Evolutionary conservation across 306 rosid species (phyloP).

Genomic region (Malus asiatica): DNA sequence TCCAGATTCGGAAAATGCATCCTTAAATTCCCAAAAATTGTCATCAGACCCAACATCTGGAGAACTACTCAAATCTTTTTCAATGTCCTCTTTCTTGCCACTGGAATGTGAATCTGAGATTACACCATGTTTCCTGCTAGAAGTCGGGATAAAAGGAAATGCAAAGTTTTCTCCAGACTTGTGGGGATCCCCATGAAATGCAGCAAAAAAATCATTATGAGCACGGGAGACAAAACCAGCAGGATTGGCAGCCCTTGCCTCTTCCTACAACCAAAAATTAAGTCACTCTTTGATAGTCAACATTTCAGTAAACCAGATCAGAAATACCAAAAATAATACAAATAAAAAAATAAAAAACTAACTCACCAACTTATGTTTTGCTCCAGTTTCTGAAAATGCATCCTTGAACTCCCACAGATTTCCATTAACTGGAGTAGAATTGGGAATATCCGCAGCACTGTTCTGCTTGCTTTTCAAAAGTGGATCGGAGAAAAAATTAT

Average conservation of each 20-base stretch:
- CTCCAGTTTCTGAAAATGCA: conserved; percentile 35
- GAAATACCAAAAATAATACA: not conserved
- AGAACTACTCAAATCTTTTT: not conserved
- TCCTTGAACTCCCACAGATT: conserved; percentile 37
- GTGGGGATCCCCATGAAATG: conserved; percentile 27
- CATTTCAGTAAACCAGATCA: not conserved
- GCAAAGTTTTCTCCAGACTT: conserved; percentile 32
- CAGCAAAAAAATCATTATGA: conserved; percentile 27
- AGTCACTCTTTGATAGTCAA: conserved; percentile 5
- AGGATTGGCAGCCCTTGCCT: conserved; percentile 26
- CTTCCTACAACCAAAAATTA: conserved; percentile 41
- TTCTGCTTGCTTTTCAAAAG: conserved; percentile 21
- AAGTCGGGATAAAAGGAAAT: conserved; percentile 35
- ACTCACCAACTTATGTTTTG: conserved; percentile 45
- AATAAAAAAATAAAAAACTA: conserved; percentile 10
- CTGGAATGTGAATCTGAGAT: conserved; percentile 26
- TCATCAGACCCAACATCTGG: conserved; percentile 19
- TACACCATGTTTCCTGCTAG: conserved; percentile 16
- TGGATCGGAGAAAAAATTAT: conserved; percentile 16
- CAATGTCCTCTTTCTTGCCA: conserved; percentile 16
- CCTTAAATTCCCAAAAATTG: conserved; percentile 23
- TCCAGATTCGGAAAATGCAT: conserved; percentile 27
- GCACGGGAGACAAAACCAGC: conserved; percentile 17
- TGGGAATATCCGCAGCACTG: conserved; percentile 19
- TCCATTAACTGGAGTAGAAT: conserved; percentile 11